These are phyloP conservation scores for Pythium biforme DNA, from an alignment of 352 stramenopile genomes.

Conservation along the genomic window DNA sequence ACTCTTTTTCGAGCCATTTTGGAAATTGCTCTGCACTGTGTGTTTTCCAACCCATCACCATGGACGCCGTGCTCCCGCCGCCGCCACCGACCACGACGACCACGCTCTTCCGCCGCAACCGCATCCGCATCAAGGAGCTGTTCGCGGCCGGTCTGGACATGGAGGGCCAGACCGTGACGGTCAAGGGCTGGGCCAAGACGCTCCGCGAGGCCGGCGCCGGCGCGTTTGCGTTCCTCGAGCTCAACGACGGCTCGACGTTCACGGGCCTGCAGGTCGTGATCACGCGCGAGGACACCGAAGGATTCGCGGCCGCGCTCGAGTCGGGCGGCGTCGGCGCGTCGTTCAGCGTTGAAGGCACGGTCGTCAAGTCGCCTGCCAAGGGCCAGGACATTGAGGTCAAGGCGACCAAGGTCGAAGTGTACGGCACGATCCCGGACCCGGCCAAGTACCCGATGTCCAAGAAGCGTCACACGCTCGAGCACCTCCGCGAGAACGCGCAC, in stretches of 20 bases:
- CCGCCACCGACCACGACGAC: constrained; percentile 41
- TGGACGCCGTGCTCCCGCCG: constrained; percentile 49
- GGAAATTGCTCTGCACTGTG: not conserved
- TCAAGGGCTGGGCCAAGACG: constrained; percentile 95
- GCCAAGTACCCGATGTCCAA: constrained; percentile 93
- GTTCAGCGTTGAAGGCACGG: constrained; percentile 75
- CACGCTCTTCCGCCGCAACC: constrained; percentile 80
- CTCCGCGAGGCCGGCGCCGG: constrained; percentile 87
- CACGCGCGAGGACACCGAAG: constrained; percentile 68
- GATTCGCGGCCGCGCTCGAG: constrained; percentile 72
- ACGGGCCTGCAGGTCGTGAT: constrained; percentile 88
- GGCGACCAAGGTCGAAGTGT: constrained; percentile 78
- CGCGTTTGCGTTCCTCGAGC: constrained; percentile 92
- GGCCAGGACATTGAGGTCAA: constrained; percentile 93
- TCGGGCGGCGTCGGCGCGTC: constrained; percentile 86
- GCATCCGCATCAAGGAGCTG: constrained; percentile 84
- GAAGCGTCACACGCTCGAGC: constrained; percentile 93
- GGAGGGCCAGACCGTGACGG: constrained; percentile 84
- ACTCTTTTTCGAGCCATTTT: constrained; percentile 9
- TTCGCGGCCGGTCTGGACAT: constrained; percentile 53
- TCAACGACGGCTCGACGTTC: constrained; percentile 94
- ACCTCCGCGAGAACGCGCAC: constrained; percentile 91
- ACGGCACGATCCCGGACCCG: constrained; percentile 83
- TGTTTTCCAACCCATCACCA: too few species aligned
- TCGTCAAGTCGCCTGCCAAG: constrained; percentile 88